A percentile compares a stretch with the other conserved stretches of the same genome.
Evolutionary conservation across 495 filamentous ascomycete species (phyloP).

Genomic region (Daldinia concentrica): DNA sequence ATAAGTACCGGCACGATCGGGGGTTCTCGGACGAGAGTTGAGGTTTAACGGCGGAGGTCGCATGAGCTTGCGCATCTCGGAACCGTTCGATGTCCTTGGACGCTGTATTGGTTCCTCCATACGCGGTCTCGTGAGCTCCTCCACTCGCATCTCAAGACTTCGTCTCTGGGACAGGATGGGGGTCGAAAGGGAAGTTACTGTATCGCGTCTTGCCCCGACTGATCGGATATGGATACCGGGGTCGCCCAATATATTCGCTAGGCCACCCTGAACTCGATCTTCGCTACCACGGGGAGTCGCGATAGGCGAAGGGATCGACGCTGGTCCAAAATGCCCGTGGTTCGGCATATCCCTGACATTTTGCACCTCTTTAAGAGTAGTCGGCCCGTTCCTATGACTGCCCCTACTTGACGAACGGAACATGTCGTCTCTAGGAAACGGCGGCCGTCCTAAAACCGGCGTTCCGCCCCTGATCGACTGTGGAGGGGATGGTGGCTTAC

Average conservation of each 20-base stretch:
- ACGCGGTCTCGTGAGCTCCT: slow-evolving; percentile 49
- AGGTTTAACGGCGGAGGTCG: slow-evolving; percentile 44
- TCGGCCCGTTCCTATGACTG: slow-evolving; percentile 25
- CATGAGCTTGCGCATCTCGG: slow-evolving; percentile 17
- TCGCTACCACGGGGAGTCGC: slow-evolving; percentile 43
- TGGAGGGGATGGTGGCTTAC: slow-evolving; percentile 43
- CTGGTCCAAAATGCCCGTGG: slow-evolving; percentile 35
- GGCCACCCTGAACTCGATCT: slow-evolving; percentile 34
- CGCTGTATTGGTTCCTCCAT: slow-evolving; percentile 13
- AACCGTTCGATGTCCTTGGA: slow-evolving; percentile 30
- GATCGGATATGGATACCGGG: slow-evolving; percentile 55
- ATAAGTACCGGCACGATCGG: slow-evolving; percentile 37
- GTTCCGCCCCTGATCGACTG: slow-evolving; percentile 36
- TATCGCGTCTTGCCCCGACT: slow-evolving; percentile 56
- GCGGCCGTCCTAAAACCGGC: slow-evolving; percentile 12
- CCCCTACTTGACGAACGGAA: slow-evolving; percentile 29
- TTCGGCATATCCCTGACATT: slow-evolving; percentile 28
- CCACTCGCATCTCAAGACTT: slow-evolving; percentile 58
- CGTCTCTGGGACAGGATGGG: slow-evolving; percentile 39
- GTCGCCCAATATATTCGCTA: slow-evolving; percentile 30
- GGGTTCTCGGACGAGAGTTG: slow-evolving; percentile 23
- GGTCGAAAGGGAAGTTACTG: slow-evolving; percentile 43
- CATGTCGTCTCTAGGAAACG: slow-evolving; percentile 16
- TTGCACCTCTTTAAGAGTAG: slow-evolving; percentile 34
- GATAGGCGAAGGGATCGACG: slow-evolving; percentile 42